phyloP scores from a whole-genome alignment of 2,329 filamentous ascomycete genomes.

The Clonostachys sp. region DNA sequence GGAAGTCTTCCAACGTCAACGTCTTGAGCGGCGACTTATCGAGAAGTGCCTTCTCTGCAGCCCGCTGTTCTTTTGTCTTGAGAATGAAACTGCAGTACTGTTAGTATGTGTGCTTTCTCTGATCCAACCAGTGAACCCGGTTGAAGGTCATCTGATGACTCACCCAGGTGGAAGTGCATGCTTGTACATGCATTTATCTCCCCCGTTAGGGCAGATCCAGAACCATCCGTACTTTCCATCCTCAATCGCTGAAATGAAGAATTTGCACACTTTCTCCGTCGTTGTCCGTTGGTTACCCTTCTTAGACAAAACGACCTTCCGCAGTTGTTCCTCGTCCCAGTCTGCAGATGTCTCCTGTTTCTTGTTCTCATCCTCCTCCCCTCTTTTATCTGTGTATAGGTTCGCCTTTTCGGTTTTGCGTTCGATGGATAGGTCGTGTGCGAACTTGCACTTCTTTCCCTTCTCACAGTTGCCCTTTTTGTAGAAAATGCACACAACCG shows the following conservation, averaged over 20 bases:
- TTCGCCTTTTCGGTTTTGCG: conserved; percentile 90
- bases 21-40: conserved; percentile 95
- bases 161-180: conserved; percentile 93
- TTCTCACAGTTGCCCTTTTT: conserved; percentile 98
- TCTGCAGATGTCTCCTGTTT: conserved; percentile 90
- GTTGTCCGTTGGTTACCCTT: conserved; percentile 94
- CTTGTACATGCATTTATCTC: conserved; percentile 97
- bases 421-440: conserved; percentile 84
- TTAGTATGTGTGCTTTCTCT: conserved; percentile 12
- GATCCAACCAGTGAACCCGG: conserved; percentile 3
- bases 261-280: conserved; percentile 99
- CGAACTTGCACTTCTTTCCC: conserved; percentile 96
- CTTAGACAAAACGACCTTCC: conserved; percentile 87
- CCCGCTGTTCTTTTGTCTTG: conserved; percentile 96
- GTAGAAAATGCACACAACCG: conserved; percentile 91
- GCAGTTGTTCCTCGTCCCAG: conserved; percentile 96
- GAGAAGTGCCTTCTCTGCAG: conserved; percentile 90
- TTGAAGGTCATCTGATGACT: conserved; percentile 26
- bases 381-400: conserved; percentile 80
- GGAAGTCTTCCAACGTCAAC: conserved; percentile 92
- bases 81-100: conserved; percentile 69
- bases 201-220: conserved; percentile 95
- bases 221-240: conserved; percentile 99
- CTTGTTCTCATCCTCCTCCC: conserved; percentile 62
- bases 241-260: conserved; percentile 93